Conservation (phyloP, 345 rosid species). For the Cardamine chenopodiifolia region DNA sequence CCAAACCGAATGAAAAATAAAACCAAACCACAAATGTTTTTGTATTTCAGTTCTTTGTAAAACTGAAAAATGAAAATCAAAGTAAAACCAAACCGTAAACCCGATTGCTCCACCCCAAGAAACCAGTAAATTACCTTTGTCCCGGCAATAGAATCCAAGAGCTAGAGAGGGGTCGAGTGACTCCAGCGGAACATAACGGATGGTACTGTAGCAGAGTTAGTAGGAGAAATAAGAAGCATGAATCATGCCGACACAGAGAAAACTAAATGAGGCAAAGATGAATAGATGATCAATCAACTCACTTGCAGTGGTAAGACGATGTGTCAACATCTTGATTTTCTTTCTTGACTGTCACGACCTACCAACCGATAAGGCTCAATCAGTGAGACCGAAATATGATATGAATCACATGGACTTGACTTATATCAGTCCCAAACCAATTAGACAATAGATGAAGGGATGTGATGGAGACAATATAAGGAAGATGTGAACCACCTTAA, state of each 20-base stretch:
- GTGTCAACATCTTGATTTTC: conserved; percentile 67
- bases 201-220: conserved; percentile 47
- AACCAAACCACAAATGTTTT: background rate
- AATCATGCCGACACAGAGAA: conserved; percentile 18
- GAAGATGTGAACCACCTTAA: conserved; percentile 27
- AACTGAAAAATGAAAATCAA: background rate
- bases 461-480: conserved; percentile 17
- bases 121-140: conserved; percentile 66
- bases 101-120: background rate
- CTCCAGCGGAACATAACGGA: conserved; percentile 69
- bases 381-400: conserved; percentile 12
- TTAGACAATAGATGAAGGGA: conserved; percentile 4
- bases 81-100: background rate
- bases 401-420: conserved; percentile 32
- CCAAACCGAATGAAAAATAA: no score
- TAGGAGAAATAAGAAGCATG: background rate
- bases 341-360: conserved; percentile 64
- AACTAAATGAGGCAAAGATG: background rate
- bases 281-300: conserved; percentile 29
- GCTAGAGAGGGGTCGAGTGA: conserved; percentile 89
- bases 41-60: background rate
- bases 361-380: conserved; percentile 31
- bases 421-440: conserved; percentile 19
- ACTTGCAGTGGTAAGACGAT: conserved; percentile 89
- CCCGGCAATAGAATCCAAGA: conserved; percentile 80